A percentile compares a stretch with the other conserved stretches of the same genome.
phyloP scores from a whole-genome alignment of 208 protist genomes.

The Acanthamoeba rhysodes region DNA sequence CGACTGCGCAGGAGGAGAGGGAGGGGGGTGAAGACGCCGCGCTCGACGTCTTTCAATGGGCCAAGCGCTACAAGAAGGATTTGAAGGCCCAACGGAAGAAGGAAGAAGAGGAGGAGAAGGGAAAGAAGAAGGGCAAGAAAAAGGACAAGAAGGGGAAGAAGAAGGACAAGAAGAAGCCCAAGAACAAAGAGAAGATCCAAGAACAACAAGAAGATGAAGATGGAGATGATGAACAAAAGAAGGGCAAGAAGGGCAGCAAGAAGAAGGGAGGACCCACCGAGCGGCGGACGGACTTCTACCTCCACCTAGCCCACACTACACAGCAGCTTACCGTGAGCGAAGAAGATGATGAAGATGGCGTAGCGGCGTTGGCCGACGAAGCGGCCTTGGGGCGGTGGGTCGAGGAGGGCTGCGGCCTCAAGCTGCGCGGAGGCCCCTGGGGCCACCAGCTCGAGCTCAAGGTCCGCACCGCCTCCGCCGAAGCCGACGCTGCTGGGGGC shows the following conservation, averaged over 20 bases:
- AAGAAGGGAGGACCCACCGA: neutral
- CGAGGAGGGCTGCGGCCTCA: constrained; percentile 22
- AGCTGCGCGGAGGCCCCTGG: constrained; percentile 7
- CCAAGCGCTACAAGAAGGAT: neutral
- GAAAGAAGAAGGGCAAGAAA: neutral
- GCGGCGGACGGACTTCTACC: constrained; percentile 12
- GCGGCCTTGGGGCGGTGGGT: neutral
- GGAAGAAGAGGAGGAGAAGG: neutral
- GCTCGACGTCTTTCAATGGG: neutral
- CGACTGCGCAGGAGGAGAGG: neutral
- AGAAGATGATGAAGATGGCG: neutral
- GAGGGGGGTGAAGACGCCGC: neutral
- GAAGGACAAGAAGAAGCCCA: neutral
- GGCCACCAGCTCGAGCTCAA: constrained; percentile 42
- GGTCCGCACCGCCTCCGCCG: neutral
- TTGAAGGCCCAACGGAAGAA: neutral
- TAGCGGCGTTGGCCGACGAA: neutral
- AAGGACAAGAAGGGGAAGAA: neutral
- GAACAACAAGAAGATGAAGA: neutral
- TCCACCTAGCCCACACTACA: neutral
- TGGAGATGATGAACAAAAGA: neutral
- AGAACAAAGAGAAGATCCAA: neutral
- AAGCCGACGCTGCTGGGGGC: neutral
- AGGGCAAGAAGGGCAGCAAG: neutral
- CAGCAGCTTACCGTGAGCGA: neutral